Conservation (phyloP, 2,329 filamentous ascomycete species). For the Talaromyces verruculosus region DNA sequence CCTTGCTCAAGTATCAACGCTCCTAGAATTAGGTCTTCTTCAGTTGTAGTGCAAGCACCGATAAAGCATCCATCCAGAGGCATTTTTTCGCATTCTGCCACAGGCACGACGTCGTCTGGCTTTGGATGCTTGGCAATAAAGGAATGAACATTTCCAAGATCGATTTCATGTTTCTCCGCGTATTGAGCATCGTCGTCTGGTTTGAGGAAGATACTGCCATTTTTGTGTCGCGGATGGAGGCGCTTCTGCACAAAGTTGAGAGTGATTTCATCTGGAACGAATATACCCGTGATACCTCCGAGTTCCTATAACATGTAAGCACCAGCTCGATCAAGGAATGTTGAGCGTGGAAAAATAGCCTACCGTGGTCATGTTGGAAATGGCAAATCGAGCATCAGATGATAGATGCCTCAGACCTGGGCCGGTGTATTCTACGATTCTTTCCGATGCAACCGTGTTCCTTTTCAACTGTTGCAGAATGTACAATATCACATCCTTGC, state of each 20-base stretch:
- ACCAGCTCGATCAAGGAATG: background rate
- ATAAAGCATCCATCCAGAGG: slow-evolving; percentile 49
- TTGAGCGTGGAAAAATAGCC: background rate
- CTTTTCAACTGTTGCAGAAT: slow-evolving; percentile 47
- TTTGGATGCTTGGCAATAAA: slow-evolving; percentile 45
- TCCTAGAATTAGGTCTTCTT: slow-evolving; percentile 48
- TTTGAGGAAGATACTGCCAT: slow-evolving; percentile 39
- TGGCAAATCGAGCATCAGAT: slow-evolving; percentile 49
- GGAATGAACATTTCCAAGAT: slow-evolving; percentile 40
- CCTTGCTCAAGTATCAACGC: slow-evolving; percentile 45
- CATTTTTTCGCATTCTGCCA: slow-evolving; percentile 35
- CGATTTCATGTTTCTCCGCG: slow-evolving; percentile 38
- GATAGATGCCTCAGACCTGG: slow-evolving; percentile 42
- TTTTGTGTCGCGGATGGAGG: slow-evolving; percentile 36
- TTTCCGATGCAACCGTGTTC: slow-evolving; percentile 48
- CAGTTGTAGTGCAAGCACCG: slow-evolving; percentile 50
- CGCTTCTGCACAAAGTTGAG: slow-evolving; percentile 38
- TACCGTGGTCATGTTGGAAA: slow-evolving; percentile 49
- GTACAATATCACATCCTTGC: slow-evolving; percentile 51
- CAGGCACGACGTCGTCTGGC: slow-evolving; percentile 48
- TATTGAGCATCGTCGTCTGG: slow-evolving; percentile 44
- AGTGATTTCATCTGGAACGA: slow-evolving; percentile 43
- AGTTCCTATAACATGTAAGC: slow-evolving; percentile 36
- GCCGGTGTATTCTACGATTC: slow-evolving; percentile 50
- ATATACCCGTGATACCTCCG: slow-evolving; percentile 47